Conservation (phyloP, 2,329 filamentous ascomycete species). For the Exophiala spinifera region DNA sequence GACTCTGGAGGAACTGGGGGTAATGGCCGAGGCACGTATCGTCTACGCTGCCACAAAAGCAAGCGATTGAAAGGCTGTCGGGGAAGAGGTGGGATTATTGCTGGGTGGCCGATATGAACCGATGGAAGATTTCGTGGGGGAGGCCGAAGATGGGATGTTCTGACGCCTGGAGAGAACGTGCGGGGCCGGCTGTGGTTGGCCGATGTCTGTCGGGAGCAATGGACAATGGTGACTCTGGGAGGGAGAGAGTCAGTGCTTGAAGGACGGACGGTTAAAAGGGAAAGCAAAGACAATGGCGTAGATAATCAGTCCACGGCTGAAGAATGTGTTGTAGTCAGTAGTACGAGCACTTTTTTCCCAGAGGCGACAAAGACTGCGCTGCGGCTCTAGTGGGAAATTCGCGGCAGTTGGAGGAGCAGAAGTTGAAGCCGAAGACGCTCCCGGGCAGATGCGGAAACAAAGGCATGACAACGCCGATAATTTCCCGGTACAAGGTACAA, state of each 20-base stretch:
- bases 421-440: no score
- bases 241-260: not conserved
- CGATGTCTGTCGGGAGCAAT: not conserved
- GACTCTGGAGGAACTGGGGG: not conserved
- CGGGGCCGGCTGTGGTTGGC: not conserved
- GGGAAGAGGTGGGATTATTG: not conserved
- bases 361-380: not conserved
- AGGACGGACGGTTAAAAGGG: not conserved
- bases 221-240: no score
- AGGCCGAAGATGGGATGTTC: not conserved
- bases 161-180: not conserved
- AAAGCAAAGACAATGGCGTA: not conserved
- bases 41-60: not conserved
- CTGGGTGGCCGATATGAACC: no score
- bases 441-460: slow-evolving; percentile 9
- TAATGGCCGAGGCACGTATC: not conserved
- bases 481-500: not conserved
- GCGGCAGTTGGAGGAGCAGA: not conserved
- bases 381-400: not conserved
- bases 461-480: not conserved
- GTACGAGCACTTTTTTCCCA: no score
- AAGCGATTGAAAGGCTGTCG: not conserved
- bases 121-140: not conserved
- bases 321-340: no score
- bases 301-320: not conserved